Percentiles rank a stretch among this genome's conserved stretches.
Evolutionary conservation across 2,329 filamentous ascomycete genomes (phyloP).

Genomic region (Fusarium anthophilum): DNA sequence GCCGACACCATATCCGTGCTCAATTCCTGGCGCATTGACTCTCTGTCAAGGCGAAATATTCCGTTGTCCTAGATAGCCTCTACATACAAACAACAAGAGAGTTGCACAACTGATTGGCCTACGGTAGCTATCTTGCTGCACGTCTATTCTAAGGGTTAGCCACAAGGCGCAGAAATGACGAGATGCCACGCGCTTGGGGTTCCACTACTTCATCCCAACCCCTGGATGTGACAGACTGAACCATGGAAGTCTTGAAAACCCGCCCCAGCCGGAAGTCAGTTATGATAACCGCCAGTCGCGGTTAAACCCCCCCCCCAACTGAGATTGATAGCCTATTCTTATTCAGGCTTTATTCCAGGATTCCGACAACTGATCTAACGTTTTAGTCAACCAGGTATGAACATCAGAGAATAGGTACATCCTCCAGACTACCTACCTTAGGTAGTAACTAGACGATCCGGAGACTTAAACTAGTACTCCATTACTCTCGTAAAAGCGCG

Average conservation of each 20-base stretch:
- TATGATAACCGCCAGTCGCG: constrained; percentile 25
- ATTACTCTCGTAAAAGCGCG: constrained; percentile 3
- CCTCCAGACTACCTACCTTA: neutral
- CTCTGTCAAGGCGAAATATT: neutral
- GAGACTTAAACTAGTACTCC: neutral
- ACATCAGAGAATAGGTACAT: neutral
- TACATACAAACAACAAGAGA: neutral
- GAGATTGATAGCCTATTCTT: constrained; percentile 1
- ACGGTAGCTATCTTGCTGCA: constrained; percentile 5
- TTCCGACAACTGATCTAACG: neutral
- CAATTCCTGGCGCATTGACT: neutral
- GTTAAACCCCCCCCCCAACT: constrained; percentile 15
- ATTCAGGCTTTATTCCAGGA: constrained; percentile 28
- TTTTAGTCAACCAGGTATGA: neutral
- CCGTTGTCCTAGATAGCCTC: neutral
- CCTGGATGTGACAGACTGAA: constrained; percentile 17
- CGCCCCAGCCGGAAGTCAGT: constrained; percentile 2
- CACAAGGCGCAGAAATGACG: constrained; percentile 36
- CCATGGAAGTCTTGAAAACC: constrained; percentile 3
- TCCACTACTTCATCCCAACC: constrained; percentile 35
- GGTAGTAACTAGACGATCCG: neutral
- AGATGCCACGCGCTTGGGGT: constrained; percentile 36
- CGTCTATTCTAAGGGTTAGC: constrained; percentile 16
- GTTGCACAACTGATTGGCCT: constrained; percentile 5
- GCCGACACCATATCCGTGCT: constrained; percentile 4